Evolutionary conservation across 2,329 filamentous ascomycete genomes (phyloP), one percentile per base, ranked within the genome.

Genomic region (Graphiopsis chlorocephala): DNA sequence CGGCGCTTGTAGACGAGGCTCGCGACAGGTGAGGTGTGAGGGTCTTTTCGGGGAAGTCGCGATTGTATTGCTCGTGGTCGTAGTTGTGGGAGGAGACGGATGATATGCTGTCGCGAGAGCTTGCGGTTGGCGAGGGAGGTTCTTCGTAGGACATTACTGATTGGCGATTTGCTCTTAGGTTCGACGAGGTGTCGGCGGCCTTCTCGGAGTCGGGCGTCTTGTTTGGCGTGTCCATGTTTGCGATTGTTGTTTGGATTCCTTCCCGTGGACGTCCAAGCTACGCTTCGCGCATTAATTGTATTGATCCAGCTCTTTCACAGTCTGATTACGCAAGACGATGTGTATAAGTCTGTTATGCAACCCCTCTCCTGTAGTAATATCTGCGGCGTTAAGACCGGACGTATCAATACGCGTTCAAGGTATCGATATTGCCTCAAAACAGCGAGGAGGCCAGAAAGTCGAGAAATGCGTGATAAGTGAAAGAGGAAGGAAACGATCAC

Each of bases 1-100:
- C 68, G n/a, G 72, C 72, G 58, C 70, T 70, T 14, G 71, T 71
- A 14, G 71, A 71, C 0, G 72, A 73, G 1, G 70, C 68, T 11
- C 69, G 68, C 2, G 73, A 75, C 20, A 75, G 66, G 60, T 73
- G 67, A 10, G 69, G 66, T 12, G 69, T 65, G 11, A 73, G 68
- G 15, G 66, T 65, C 55, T 69, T 67, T 15, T 68, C 67, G 26
- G 67, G 63, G 26, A 66, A 67, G 38, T 74, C 68, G 52, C 68
- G 67, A 59, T 67, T 69, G 45, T 71, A 68, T 35, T 67, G 68
- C 33, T 63, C 60, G 56, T 67, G 68, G 31, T 66, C 67, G 47
- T 65, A 61, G 28, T 58, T 67, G 31, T 66, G 68, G 38, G 63
- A 60, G 17, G 69, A 69, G 31, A 61, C 59, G 47, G 67, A 65